Percentiles rank a stretch among this genome's conserved stretches.
phyloP scores from a whole-genome alignment of 768 basidiomycete species.

The Pleurotus eryngii region DNA sequence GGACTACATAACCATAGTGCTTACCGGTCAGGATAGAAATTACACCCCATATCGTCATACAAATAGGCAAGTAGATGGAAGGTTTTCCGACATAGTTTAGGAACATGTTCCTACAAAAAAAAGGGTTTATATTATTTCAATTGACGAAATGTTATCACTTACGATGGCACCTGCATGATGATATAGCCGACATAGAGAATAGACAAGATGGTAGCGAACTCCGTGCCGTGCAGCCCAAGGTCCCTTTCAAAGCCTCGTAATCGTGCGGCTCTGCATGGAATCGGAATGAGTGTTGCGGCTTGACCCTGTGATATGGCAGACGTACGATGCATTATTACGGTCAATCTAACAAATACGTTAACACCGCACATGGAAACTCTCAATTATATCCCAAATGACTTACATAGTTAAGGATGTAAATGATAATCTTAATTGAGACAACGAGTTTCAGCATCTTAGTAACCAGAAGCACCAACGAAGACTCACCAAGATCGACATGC shows the following conservation, averaged over 20 bases:
- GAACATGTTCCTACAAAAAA: conserved; percentile 57
- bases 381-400: neutral
- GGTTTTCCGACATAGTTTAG: conserved; percentile 60
- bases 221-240: conserved; percentile 50
- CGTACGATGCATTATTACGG: conserved; percentile 65
- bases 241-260: conserved; percentile 65
- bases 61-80: conserved; percentile 58
- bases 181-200: conserved; percentile 68
- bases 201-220: conserved; percentile 60
- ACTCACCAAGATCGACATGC: conserved; percentile 39
- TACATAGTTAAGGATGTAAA: conserved; percentile 46
- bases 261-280: conserved; percentile 49
- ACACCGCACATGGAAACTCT: conserved; percentile 21
- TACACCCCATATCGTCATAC: conserved; percentile 67
- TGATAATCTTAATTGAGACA: conserved; percentile 24
- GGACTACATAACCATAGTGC: conserved; percentile 3
- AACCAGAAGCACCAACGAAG: neutral
- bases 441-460: conserved; percentile 8
- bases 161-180: conserved; percentile 74
- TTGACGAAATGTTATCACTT: conserved; percentile 16
- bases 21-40: conserved; percentile 48
- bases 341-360: conserved; percentile 55
- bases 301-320: conserved; percentile 5
- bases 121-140: neutral
- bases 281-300: too few species aligned